Evolutionary conservation across 768 basidiomycete genomes (phyloP).

Genomic region (Lanmaoa rubissima): DNA sequence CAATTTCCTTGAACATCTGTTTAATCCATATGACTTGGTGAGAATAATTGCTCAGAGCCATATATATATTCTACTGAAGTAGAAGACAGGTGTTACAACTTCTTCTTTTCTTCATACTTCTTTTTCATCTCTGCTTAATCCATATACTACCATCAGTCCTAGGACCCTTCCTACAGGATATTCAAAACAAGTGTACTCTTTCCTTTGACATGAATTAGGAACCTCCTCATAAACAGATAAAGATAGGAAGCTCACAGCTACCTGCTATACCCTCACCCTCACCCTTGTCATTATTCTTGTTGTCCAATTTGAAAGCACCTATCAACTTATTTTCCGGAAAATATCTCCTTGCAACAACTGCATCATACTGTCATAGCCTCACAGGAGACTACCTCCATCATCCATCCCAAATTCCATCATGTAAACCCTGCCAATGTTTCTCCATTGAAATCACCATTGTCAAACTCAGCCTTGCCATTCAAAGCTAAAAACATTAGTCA

Average conservation of each 20-base stretch:
- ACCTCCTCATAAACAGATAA: neutral
- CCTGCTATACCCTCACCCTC: neutral
- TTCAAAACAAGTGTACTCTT: neutral
- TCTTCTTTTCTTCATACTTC: too few species aligned
- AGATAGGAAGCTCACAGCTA: neutral
- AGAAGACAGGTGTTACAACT: too few species aligned
- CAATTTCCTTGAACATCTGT: too few species aligned
- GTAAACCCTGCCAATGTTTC: neutral
- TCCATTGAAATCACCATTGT: neutral
- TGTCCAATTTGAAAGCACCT: neutral
- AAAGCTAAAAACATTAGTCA: neutral
- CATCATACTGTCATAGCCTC: neutral
- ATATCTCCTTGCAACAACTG: neutral
- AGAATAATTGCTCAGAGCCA: too few species aligned
- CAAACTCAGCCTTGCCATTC: neutral
- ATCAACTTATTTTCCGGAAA: neutral
- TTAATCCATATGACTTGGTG: too few species aligned
- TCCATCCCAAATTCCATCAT: neutral
- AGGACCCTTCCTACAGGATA: neutral
- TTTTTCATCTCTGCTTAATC: too few species aligned
- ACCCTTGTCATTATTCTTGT: neutral
- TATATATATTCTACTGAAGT: too few species aligned
- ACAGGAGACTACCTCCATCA: neutral
- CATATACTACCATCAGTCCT: too few species aligned
- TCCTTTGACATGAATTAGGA: neutral